Percentiles rank a stretch among this genome's conserved stretches.
These are phyloP conservation scores for Aurinia saxatilis DNA, from an alignment of 345 rosid species.

Conservation along the genomic window DNA sequence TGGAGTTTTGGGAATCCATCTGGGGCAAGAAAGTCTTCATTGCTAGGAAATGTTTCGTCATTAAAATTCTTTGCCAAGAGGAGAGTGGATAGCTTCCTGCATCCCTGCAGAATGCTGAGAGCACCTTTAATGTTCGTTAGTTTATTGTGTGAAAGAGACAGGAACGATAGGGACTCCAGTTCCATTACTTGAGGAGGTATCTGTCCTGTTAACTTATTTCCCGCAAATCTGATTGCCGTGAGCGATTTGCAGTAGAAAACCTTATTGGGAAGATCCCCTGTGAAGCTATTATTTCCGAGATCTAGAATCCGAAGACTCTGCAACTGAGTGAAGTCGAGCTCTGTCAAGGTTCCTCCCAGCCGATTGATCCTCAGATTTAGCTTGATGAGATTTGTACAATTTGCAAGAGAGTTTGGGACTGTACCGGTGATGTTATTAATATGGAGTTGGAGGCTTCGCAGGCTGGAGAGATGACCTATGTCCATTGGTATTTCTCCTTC, in stretches of 20 bases:
- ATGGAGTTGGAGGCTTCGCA: constrained; percentile 52
- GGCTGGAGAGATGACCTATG: constrained; percentile 48
- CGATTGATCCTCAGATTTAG: constrained; percentile 58
- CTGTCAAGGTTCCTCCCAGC: constrained; percentile 49
- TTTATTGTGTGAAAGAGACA: constrained; percentile 55
- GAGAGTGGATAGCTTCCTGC: constrained; percentile 55
- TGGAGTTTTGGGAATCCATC: constrained; percentile 53
- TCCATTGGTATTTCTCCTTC: constrained; percentile 46
- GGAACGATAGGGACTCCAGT: constrained; percentile 53
- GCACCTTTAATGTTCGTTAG: constrained; percentile 60
- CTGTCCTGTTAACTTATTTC: constrained; percentile 51
- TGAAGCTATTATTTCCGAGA: constrained; percentile 70
- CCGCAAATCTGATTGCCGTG: constrained; percentile 61
- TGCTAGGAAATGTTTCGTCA: constrained; percentile 42
- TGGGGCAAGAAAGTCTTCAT: constrained; percentile 20
- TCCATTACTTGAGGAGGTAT: constrained; percentile 41
- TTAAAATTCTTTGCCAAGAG: constrained; percentile 45
- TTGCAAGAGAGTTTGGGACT: constrained; percentile 51
- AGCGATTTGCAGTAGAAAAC: constrained; percentile 58
- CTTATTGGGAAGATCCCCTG: constrained; percentile 51
- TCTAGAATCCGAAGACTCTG: constrained; percentile 48
- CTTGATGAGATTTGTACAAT: constrained; percentile 41
- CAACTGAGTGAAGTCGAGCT: constrained; percentile 52
- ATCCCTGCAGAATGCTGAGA: constrained; percentile 43
- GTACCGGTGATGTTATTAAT: constrained; percentile 51